Conservation (phyloP, 2,329 filamentous ascomycete species). For the Fonsecaea monophora region DNA sequence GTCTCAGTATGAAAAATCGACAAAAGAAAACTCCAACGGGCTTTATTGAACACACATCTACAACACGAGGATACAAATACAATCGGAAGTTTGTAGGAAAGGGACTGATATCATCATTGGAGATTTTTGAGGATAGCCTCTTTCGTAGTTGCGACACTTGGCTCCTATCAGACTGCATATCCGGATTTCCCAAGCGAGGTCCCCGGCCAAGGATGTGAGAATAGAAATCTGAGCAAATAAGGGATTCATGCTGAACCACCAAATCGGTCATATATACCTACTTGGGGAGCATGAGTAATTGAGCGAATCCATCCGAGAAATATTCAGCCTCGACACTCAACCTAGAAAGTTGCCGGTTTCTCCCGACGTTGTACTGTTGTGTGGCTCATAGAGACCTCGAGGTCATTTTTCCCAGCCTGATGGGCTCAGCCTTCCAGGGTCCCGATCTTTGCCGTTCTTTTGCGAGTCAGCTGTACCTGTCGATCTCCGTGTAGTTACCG, state of each 20-base stretch:
- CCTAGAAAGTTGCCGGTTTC: conserved; percentile 17
- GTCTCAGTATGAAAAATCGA: conserved; percentile 8
- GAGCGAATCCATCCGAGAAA: background rate
- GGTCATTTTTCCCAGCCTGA: conserved; percentile 3
- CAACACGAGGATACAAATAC: background rate
- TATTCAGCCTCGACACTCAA: conserved; percentile 16
- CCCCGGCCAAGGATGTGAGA: background rate
- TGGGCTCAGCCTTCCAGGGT: conserved; percentile 17
- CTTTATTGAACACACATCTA: background rate
- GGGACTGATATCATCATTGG: conserved; percentile 9
- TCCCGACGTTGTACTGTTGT: conserved; percentile 14
- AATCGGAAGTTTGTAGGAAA: background rate
- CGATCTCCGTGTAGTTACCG: conserved; percentile 8
- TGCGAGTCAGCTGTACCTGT: conserved; percentile 19
- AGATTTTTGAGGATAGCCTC: background rate
- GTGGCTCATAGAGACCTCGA: background rate
- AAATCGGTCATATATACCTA: conserved; percentile 10
- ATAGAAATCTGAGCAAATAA: conserved; percentile 8
- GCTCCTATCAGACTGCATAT: conserved; percentile 14
- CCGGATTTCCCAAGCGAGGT: conserved; percentile 18
- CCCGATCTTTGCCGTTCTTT: conserved; percentile 19
- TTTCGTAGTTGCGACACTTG: background rate
- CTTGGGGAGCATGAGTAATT: conserved; percentile 7
- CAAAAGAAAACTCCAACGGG: background rate
- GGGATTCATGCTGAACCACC: background rate